Evolutionary conservation across 2,329 filamentous ascomycete genomes (phyloP), one percentile per base, ranked within the genome.

Genomic region (Xylariaceae sp.): DNA sequence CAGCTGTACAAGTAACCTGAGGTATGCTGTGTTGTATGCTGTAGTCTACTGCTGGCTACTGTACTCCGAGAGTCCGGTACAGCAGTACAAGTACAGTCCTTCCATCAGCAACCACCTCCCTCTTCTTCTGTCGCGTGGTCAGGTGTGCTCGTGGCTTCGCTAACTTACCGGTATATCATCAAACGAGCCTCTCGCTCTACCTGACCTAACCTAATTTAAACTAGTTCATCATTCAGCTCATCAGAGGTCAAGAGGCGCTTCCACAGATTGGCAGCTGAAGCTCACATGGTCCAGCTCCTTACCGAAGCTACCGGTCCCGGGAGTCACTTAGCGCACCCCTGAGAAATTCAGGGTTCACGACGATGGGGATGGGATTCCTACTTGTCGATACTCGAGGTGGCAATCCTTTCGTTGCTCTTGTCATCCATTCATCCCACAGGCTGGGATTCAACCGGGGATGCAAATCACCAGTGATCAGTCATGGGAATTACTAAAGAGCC

Each of bases 291-390:
- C 14, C 18, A 33, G 33, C 32, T 38, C 9, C 40, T 36, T 41
- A 31, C 28, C 14, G 34, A 36, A 33, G 16, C 39, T 38, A 34
- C 34, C 36, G 38, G 45, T 38, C 42, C 44, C 44, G 44, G 44
- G 32, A 9, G 31, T 38, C 29, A 41, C 42, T 43, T 48, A 48
- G 45, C 45, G 45, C 19, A 27, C 23, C 30, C 26, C 21, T 17
- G 27, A 16, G 15, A 34, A 33, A 24, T 19, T 15, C 29, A 5
- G 30, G 27, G 41, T 27, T 12, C 15, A 38, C 18, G 31, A n/a
- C 26, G 17, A 36, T 24, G 23, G 29, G 26, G n/a, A 35, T 36
- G 24, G 13, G 9, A 13, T 35, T 34, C n/a, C 14, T 31, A 34
- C 35, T 33, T 36, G 34, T 16, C 34, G 12, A 36, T 31, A 31